Evolutionary conservation across 768 basidiomycete species (phyloP).

Genomic region (Panaeolus papilionaceus): DNA sequence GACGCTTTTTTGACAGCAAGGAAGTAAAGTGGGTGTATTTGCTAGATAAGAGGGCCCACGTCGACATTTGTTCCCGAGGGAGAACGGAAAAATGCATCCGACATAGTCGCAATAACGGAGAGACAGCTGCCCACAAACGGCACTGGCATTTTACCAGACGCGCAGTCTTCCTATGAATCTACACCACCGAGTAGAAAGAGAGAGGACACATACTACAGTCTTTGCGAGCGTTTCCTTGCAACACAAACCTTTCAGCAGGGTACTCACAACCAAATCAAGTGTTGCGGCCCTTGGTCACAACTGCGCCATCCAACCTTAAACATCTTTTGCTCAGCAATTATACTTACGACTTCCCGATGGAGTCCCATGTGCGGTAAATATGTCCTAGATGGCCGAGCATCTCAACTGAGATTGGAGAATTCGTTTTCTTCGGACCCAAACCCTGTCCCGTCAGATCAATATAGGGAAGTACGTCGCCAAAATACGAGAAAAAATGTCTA

Average conservation of each 20-base stretch:
- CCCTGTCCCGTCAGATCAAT: not conserved
- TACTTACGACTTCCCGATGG: not conserved
- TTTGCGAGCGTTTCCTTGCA: too few species aligned
- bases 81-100: not conserved
- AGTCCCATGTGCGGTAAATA: not conserved
- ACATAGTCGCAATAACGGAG: too few species aligned
- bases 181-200: too few species aligned
- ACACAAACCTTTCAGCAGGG: too few species aligned
- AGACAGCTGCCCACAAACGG: too few species aligned
- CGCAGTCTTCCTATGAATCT: too few species aligned
- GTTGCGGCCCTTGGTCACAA: not conserved
- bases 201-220: too few species aligned
- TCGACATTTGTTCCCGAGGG: too few species aligned
- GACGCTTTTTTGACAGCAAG: not conserved
- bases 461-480: not conserved
- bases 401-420: not conserved
- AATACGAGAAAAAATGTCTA: not conserved
- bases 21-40: not conserved
- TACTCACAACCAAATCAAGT: too few species aligned
- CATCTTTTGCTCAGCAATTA: not conserved
- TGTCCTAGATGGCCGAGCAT: slow-evolving; percentile 5
- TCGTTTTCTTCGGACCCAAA: not conserved
- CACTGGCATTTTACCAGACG: too few species aligned
- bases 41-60: too few species aligned
- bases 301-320: not conserved